Conservation (phyloP, 495 filamentous ascomycete species). For the Penicillium bialowiezense region DNA sequence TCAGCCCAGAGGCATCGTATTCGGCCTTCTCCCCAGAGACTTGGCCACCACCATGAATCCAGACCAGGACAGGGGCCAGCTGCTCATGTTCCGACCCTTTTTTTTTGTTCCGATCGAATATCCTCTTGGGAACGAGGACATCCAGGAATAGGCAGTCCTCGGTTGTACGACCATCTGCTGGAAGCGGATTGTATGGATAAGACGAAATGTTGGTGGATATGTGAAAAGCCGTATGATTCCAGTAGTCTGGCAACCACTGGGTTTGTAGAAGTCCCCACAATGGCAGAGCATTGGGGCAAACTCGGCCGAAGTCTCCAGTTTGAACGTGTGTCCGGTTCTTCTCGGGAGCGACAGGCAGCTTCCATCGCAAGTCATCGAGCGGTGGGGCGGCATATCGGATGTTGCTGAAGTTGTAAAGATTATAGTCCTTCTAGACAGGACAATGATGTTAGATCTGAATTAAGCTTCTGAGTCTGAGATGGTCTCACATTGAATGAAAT, state of each 20-base stretch:
- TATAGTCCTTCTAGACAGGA: background rate
- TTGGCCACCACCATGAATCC: constrained; percentile 62
- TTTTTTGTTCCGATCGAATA: constrained; percentile 32
- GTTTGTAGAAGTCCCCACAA: background rate
- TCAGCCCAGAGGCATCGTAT: constrained; percentile 42
- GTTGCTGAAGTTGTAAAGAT: background rate
- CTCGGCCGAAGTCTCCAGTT: background rate
- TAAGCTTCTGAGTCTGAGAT: too few relatives aligned
- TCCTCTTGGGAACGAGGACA: constrained; percentile 44
- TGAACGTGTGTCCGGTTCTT: background rate
- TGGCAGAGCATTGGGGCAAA: background rate
- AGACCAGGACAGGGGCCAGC: constrained; percentile 54
- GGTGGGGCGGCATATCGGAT: background rate
- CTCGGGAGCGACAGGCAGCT: background rate
- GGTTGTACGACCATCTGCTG: constrained; percentile 1
- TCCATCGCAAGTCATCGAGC: background rate
- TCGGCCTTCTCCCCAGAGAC: constrained; percentile 47
- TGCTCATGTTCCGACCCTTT: constrained; percentile 8
- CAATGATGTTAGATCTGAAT: background rate
- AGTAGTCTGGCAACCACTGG: background rate
- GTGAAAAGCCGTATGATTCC: background rate
- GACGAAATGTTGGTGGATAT: background rate
- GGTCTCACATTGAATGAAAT: background rate
- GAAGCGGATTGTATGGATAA: background rate
- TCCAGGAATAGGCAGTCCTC: constrained; percentile 62